Base-by-base conservation (phyloP, 306 rosid genomes). In the Prunus salicina region DNA sequence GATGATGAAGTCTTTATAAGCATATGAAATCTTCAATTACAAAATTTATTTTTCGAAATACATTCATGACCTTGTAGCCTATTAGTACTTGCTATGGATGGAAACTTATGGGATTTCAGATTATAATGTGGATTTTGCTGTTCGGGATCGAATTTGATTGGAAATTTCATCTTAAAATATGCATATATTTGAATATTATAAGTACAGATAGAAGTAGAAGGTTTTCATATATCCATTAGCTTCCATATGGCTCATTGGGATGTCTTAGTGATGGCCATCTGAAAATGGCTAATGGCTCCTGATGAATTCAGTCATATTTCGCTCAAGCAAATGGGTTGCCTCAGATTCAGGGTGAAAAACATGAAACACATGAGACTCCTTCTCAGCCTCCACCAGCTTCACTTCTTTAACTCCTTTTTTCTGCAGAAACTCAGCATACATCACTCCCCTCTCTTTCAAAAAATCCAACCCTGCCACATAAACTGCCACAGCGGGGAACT, bases 381-480 rank as follows among this genome's bases (percentile, higher is more conserved):
- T 81, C 63, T 76, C 67, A 11, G 90, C 88, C 73, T 94, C 97
- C 60, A 89, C 88, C 60, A 91, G 74, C 77, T 70, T 83, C 79
- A 90, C 91, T 78, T 52, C 85, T 53, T 64, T 76, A 3, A 81
- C 90, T 1, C 87, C 84, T 77, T 84, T 90, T 67, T 77, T 82
- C 78, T 85, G 67, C 78, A 90, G 14, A 75, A 88, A 94, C 52
- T 84, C 88, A 46, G 82, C 94, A 75, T 91, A 87, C 91, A 84
- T 83, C 12, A 78, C 92, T 63, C 98, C 96, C 34, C 97, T 92
- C 60, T 94, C 96, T 76, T 84, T 90, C 80, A 95, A 64, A 47
- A 88, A 90, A 84, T 92, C 97, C 69, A 63, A 55, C 12, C 88
- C 96, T 57, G 97, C 97, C 51, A 94, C 96, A 80, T 79, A 88